A percentile compares a stretch with the other conserved stretches of the same genome.
phyloP scores from a whole-genome alignment of 2,329 filamentous ascomycete genomes.

The Trichoderma sp. region DNA sequence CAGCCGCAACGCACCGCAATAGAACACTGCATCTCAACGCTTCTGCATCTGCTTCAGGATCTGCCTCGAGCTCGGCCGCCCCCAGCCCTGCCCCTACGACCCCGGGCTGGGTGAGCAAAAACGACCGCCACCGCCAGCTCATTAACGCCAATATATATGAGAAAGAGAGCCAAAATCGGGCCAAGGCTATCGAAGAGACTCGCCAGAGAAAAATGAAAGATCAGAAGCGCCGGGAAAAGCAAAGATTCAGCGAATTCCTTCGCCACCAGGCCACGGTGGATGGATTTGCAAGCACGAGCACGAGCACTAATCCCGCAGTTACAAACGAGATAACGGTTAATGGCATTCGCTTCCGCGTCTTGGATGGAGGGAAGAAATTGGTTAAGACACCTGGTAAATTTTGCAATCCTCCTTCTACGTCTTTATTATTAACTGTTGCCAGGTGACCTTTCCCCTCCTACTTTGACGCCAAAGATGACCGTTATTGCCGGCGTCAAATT shows the following conservation, averaged over 20 bases:
- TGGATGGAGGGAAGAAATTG: constrained; percentile 81
- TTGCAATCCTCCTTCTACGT: neutral
- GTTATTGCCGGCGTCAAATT: constrained; percentile 79
- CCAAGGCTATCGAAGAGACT: constrained; percentile 73
- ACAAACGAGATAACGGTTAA: constrained; percentile 69
- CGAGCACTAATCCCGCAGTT: constrained; percentile 38
- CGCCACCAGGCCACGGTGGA: constrained; percentile 36
- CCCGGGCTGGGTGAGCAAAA: constrained; percentile 68
- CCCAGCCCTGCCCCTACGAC: constrained; percentile 40
- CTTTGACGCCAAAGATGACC: constrained; percentile 73
- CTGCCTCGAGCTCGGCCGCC: constrained; percentile 45
- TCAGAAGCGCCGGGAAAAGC: constrained; percentile 61
- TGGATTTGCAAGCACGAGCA: constrained; percentile 35
- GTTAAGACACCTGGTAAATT: constrained; percentile 69
- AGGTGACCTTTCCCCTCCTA: constrained; percentile 64
- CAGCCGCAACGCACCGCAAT: constrained; percentile 48
- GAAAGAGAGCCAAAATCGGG: constrained; percentile 69
- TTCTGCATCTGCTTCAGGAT: constrained; percentile 40
- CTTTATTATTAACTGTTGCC: neutral
- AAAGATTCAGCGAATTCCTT: constrained; percentile 52
- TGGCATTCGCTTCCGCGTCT: constrained; percentile 73
- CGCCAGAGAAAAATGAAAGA: constrained; percentile 59
- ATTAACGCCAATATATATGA: constrained; percentile 82
- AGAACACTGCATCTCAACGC: constrained; percentile 68
- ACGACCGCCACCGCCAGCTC: constrained; percentile 76